A percentile compares a stretch with the other conserved stretches of the same genome.
phyloP scores from a whole-genome alignment of 305 asterid genomes.

The Plantago lanceolata region DNA sequence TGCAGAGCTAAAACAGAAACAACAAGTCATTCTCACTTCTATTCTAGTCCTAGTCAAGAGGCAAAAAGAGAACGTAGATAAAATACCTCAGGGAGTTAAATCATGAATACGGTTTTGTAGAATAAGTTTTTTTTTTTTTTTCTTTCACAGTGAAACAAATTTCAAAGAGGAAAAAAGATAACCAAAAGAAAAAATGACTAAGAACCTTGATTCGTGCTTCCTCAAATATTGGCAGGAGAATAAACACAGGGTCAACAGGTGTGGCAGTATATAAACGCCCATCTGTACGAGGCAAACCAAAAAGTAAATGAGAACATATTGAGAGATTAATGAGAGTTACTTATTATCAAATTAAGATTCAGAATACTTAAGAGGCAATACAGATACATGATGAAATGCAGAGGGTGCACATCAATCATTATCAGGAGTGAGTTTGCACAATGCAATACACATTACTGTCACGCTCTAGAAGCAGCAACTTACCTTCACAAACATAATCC shows the following conservation, averaged over 20 bases:
- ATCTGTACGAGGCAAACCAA: conserved; percentile 41
- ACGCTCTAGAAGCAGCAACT: conserved; percentile 12
- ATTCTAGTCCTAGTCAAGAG: conserved; percentile 12
- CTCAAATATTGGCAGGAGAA: conserved; percentile 79
- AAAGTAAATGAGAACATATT: conserved; percentile 20
- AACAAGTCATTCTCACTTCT: background rate
- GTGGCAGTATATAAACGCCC: conserved; percentile 85
- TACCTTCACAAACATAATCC: conserved; percentile 88
- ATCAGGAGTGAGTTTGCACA: background rate
- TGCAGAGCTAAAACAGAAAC: conserved; percentile 9
- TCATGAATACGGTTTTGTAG: conserved; percentile 17
- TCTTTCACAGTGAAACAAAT: conserved; percentile 8
- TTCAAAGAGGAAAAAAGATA: background rate
- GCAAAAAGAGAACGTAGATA: conserved; percentile 9
- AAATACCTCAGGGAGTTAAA: conserved; percentile 3
- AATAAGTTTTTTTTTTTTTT: conserved; percentile 18
- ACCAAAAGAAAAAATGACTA: conserved; percentile 16
- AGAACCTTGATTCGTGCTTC: conserved; percentile 92
- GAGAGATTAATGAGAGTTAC: conserved; percentile 4
- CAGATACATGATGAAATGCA: background rate
- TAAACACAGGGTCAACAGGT: conserved; percentile 86
- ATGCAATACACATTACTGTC: conserved; percentile 9
- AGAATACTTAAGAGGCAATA: conserved; percentile 13
- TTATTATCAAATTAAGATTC: background rate
- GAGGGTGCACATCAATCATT: conserved; percentile 3